Evolutionary conservation across 179 eudicot genomes (phyloP).

Genomic region (Amaranthus tricolor): DNA sequence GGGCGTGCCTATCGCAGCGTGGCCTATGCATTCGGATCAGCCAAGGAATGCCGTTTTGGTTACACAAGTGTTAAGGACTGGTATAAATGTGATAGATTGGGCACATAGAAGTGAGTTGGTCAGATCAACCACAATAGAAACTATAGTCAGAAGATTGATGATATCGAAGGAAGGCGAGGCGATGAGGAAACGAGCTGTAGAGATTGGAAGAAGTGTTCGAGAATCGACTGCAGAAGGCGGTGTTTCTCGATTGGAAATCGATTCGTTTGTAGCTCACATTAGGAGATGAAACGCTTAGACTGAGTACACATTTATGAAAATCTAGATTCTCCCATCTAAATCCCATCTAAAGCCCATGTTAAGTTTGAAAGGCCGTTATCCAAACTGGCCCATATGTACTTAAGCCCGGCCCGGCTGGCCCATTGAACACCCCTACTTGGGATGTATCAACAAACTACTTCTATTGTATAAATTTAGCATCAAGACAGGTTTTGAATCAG

Average conservation of each 20-base stretch:
- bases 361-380: too few species aligned
- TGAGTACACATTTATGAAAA: background rate
- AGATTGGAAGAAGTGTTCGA: constrained; percentile 30
- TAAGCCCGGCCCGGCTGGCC: too few species aligned
- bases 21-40: constrained; percentile 89
- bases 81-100: constrained; percentile 48
- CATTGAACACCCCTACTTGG: too few species aligned
- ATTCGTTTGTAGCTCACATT: constrained; percentile 53
- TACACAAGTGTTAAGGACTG: constrained; percentile 40
- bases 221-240: constrained; percentile 44
- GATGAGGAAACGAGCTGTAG: constrained; percentile 44
- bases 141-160: constrained; percentile 46
- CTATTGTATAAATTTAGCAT: too few species aligned
- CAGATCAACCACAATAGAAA: constrained; percentile 24
- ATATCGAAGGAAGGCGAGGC: constrained; percentile 47
- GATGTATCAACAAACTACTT: too few species aligned
- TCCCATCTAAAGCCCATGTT: too few species aligned
- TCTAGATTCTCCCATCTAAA: background rate
- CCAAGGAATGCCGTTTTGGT: constrained; percentile 51
- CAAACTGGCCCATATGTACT: too few species aligned
- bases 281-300: constrained; percentile 30
- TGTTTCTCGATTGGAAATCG: constrained; percentile 42
- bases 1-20: constrained; percentile 78
- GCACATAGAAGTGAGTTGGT: constrained; percentile 30
- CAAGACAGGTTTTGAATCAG: too few species aligned